These are phyloP conservation scores for Oryza glumipatula DNA, from an alignment of 176 grass and related monocot genomes.

Conservation along the genomic window DNA sequence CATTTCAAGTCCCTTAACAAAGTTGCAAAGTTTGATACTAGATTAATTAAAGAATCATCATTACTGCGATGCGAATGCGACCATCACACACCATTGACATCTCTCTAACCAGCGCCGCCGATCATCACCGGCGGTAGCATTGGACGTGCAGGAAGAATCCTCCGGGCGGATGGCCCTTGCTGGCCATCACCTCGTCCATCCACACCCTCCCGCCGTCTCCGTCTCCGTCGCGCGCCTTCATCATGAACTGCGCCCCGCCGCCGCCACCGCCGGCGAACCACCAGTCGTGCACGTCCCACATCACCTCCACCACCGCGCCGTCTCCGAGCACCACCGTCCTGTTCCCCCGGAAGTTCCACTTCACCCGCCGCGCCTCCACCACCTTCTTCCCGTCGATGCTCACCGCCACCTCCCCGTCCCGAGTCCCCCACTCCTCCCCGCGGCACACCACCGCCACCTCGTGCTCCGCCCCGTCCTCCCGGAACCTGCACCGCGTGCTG, in stretches of 20 bases:
- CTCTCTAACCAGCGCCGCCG: background rate
- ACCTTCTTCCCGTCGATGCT: slow-evolving; percentile 69
- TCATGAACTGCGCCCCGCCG: slow-evolving; percentile 77
- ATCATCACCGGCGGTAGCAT: slow-evolving; percentile 52
- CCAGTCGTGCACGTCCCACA: slow-evolving; percentile 98
- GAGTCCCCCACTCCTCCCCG: slow-evolving; percentile 50
- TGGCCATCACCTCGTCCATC: slow-evolving; percentile 74
- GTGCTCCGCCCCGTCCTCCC: slow-evolving; percentile 69
- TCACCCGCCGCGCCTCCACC: slow-evolving; percentile 61
- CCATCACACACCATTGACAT: background rate
- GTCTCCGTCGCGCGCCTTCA: slow-evolving; percentile 57
- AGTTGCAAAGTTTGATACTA: too few species aligned
- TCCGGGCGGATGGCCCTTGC: slow-evolving; percentile 40
- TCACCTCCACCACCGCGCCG: slow-evolving; percentile 77
- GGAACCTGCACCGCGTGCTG: slow-evolving; percentile 69
- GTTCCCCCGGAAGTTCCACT: slow-evolving; percentile 91
- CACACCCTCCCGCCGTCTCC: slow-evolving; percentile 58
- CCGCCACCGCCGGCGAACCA: slow-evolving; percentile 50
- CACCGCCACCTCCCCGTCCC: slow-evolving; percentile 69
- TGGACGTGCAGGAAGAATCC: slow-evolving; percentile 67
- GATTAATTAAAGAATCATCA: too few species aligned
- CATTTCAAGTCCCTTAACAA: too few species aligned
- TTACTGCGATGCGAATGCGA: too few species aligned
- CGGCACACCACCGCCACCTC: slow-evolving; percentile 73
- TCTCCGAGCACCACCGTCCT: slow-evolving; percentile 64